phyloP scores from a whole-genome alignment of 306 rosid genomes.

The Lathyrus aphaca region DNA sequence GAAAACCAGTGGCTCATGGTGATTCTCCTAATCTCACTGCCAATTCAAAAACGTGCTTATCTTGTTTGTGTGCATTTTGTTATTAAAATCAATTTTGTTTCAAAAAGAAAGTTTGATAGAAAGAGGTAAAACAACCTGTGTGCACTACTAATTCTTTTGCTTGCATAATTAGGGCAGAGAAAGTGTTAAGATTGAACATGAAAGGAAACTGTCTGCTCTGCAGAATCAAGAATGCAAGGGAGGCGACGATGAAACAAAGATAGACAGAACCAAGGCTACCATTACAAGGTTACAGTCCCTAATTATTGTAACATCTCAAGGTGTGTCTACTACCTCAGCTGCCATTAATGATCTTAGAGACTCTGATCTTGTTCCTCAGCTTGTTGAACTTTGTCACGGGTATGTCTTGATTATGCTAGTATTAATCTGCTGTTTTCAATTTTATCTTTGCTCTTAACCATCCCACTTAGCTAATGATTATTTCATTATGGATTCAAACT shows the following conservation, averaged over 20 bases:
- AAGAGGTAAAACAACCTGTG: background rate
- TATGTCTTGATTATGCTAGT: constrained; percentile 44
- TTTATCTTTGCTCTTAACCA: too few species aligned
- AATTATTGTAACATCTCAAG: constrained; percentile 88
- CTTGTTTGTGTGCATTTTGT: too few species aligned
- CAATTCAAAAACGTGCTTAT: too few species aligned
- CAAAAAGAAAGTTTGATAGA: too few species aligned
- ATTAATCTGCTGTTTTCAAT: background rate
- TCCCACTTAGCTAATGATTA: too few species aligned
- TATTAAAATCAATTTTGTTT: too few species aligned
- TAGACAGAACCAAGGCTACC: constrained; percentile 82
- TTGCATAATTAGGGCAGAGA: constrained; percentile 73
- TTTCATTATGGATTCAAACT: too few species aligned
- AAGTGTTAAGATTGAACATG: constrained; percentile 87
- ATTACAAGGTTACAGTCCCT: constrained; percentile 84
- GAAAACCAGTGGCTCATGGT: too few species aligned
- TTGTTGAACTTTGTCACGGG: constrained; percentile 88
- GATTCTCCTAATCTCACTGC: too few species aligned
- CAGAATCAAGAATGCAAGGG: constrained; percentile 90
- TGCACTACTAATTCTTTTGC: background rate
- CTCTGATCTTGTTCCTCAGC: constrained; percentile 95
- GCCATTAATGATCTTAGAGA: constrained; percentile 79
- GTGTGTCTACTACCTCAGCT: constrained; percentile 88
- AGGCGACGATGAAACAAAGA: constrained; percentile 76
- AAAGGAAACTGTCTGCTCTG: constrained; percentile 70